A percentile compares a stretch with the other conserved stretches of the same genome.
Conservation (phyloP, 2,329 filamentous ascomycete genomes). For the Fusarium tuaranense region DNA sequence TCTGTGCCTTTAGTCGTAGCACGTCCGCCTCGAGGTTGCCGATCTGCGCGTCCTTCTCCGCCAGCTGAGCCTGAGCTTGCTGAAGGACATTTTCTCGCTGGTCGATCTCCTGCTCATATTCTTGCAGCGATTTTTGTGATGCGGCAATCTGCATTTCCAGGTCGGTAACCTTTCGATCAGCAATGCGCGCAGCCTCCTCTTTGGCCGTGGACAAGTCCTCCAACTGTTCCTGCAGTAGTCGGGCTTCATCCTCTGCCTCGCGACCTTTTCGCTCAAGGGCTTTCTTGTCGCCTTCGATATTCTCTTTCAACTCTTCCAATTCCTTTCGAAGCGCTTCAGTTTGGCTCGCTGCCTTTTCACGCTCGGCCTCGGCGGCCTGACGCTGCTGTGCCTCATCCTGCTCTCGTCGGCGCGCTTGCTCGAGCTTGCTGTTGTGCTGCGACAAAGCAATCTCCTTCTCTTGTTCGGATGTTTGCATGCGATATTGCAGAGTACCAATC, state of each 20-base stretch:
- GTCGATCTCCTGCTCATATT: constrained; percentile 69
- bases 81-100: constrained; percentile 68
- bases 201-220: constrained; percentile 75
- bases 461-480: constrained; percentile 86
- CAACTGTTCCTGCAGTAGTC: constrained; percentile 80
- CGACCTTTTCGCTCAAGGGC: constrained; percentile 77
- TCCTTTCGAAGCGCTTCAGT: constrained; percentile 64
- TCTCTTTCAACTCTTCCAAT: constrained; percentile 63
- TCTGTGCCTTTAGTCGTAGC: constrained; percentile 84
- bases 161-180: constrained; percentile 66
- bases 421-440: constrained; percentile 84
- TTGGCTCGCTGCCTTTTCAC: constrained; percentile 61
- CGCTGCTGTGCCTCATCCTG: constrained; percentile 84
- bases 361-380: constrained; percentile 69
- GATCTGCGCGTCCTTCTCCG: constrained; percentile 76
- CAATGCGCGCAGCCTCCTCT: constrained; percentile 76
- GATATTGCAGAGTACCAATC: constrained; percentile 88
- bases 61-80: constrained; percentile 73
- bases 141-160: constrained; percentile 64
- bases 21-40: constrained; percentile 86
- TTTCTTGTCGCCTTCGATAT: constrained; percentile 66
- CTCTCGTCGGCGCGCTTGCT: constrained; percentile 82
- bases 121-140: constrained; percentile 62
- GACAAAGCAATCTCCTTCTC: constrained; percentile 85
- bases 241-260: constrained; percentile 79